Conservation (phyloP, 2,329 filamentous ascomycete species). For the Ascomycota sp. region DNA sequence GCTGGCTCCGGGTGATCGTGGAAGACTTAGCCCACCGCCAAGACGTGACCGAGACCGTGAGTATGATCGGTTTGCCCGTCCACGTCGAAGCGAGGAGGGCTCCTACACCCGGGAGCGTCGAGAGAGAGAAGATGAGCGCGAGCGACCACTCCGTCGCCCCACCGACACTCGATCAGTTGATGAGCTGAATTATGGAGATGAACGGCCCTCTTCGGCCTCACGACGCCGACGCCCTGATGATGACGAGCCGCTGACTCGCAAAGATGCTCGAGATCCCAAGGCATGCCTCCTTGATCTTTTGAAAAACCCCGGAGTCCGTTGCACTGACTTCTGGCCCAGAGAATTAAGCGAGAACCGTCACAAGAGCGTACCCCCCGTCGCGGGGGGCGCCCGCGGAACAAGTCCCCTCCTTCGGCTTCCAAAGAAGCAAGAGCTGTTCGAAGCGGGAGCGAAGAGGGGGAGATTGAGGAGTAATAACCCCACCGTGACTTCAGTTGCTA, state of each 20-base stretch:
- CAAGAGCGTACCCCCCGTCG: constrained; percentile 41
- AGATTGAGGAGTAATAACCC: constrained; percentile 54
- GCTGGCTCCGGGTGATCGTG: constrained; percentile 31
- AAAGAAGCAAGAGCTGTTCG: constrained; percentile 26
- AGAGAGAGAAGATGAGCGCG: constrained; percentile 76
- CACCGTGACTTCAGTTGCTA: background rate
- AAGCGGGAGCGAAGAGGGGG: constrained; percentile 82
- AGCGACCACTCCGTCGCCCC: constrained; percentile 69
- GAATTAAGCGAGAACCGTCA: constrained; percentile 33
- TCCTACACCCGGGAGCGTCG: constrained; percentile 48
- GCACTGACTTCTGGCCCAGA: constrained; percentile 16
- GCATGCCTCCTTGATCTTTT: constrained; percentile 14
- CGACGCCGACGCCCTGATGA: constrained; percentile 63
- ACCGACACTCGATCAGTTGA: constrained; percentile 57
- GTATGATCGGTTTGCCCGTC: constrained; percentile 2
- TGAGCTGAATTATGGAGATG: constrained; percentile 79
- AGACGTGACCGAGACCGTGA: constrained; percentile 11
- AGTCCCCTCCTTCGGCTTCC: constrained; percentile 23
- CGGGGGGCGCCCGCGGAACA: constrained; percentile 35
- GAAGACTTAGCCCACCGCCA: constrained; percentile 20
- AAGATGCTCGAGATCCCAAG: constrained; percentile 48
- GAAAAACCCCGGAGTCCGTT: background rate
- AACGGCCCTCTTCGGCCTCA: constrained; percentile 40
- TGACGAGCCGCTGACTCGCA: constrained; percentile 47
- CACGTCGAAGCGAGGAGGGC: constrained; percentile 13